Conservation (phyloP, 805 yeast genomes). For the Candida sphagnicola region DNA sequence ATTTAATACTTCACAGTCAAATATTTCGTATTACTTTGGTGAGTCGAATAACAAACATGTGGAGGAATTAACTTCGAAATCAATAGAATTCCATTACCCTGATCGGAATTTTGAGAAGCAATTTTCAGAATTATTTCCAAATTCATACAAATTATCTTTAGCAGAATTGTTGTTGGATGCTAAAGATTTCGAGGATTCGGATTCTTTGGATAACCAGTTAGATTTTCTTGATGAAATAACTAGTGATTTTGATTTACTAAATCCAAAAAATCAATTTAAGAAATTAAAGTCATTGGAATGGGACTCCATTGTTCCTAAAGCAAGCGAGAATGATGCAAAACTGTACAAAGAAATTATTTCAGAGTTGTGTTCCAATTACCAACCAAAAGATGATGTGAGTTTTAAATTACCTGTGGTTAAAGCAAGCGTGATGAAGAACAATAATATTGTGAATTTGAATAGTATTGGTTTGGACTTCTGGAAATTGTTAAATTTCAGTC, state of each 20-base stretch:
- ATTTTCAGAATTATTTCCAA: constrained; percentile 26
- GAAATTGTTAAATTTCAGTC: constrained; percentile 56
- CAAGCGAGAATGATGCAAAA: constrained; percentile 16
- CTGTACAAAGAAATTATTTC: constrained; percentile 17
- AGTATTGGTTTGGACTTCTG: constrained; percentile 47
- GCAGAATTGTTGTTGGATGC: constrained; percentile 29
- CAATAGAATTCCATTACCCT: constrained; percentile 10
- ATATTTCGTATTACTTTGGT: constrained; percentile 4
- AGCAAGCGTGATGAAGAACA: constrained; percentile 29
- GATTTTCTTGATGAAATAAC: constrained; percentile 37
- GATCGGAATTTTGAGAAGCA: constrained; percentile 13
- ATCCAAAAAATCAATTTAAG: constrained; percentile 19
- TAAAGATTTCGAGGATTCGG: constrained; percentile 12
- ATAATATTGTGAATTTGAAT: constrained; percentile 42
- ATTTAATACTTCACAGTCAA: constrained; percentile 12
- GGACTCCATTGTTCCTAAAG: constrained; percentile 25
- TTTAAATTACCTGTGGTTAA: constrained; percentile 24
- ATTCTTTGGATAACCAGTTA: constrained; percentile 25
- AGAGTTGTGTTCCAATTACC: constrained; percentile 8
- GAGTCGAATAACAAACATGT: constrained; percentile 6
- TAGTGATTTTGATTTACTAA: constrained; percentile 24
- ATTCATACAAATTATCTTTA: constrained; percentile 27
- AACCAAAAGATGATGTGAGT: constrained; percentile 15
- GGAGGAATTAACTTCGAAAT: constrained; percentile 9
- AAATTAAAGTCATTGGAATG: constrained; percentile 27